These are phyloP conservation scores for Podospora conica DNA, from an alignment of 495 filamentous ascomycete genomes.

Conservation along the genomic window DNA sequence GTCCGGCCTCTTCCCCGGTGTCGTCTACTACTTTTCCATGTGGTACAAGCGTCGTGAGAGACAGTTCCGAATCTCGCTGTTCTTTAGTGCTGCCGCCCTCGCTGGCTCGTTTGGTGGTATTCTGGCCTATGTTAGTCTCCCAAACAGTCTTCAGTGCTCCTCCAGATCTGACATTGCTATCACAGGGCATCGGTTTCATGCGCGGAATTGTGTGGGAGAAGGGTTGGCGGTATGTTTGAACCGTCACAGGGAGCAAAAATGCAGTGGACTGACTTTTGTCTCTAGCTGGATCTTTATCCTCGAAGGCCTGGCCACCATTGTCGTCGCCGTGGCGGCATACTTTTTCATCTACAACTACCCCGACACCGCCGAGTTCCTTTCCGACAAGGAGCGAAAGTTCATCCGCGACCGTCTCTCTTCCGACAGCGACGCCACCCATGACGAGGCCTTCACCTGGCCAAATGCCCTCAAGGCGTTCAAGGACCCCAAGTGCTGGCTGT, in stretches of 20 bases:
- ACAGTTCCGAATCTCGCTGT: conserved; percentile 67
- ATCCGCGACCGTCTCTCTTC: conserved; percentile 54
- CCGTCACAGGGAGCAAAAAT: no score
- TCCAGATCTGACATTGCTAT: neutral
- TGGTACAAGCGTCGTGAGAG: conserved; percentile 71
- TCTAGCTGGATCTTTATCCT: conserved; percentile 63
- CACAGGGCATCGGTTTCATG: conserved; percentile 52
- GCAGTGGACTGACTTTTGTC: neutral
- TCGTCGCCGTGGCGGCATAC: conserved; percentile 56
- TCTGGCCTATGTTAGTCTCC: conserved; percentile 48
- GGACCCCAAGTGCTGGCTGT: conserved; percentile 71
- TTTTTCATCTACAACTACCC: conserved; percentile 72
- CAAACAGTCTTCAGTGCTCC: neutral
- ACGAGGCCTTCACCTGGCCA: conserved; percentile 61
- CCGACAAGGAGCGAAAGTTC: conserved; percentile 53
- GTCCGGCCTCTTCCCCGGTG: conserved; percentile 64
- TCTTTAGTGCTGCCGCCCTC: conserved; percentile 67
- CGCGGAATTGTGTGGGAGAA: conserved; percentile 54
- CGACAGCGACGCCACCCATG: conserved; percentile 53
- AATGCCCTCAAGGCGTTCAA: conserved; percentile 57
- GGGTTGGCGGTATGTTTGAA: conserved; percentile 59
- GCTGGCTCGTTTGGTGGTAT: conserved; percentile 78
- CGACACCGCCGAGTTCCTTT: conserved; percentile 59
- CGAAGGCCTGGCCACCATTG: conserved; percentile 65
- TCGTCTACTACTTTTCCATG: conserved; percentile 79